Base-by-base conservation (phyloP, 2,329 filamentous ascomycete genomes). In the Arthrobotrys conoides region DNA sequence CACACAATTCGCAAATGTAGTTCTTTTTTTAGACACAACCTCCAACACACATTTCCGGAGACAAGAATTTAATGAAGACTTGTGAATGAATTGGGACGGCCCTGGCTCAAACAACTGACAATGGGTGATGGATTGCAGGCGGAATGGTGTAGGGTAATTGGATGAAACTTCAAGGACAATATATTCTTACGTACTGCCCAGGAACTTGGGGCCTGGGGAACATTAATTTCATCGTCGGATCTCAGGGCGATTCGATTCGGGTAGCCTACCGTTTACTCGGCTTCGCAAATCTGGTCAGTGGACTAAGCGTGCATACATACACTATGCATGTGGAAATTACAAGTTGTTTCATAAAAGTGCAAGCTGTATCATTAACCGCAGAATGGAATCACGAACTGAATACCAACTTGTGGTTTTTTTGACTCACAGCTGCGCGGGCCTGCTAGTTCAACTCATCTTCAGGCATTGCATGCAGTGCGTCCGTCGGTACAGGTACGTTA, bases 351-450 rank as follows among this genome's bases (percentile, higher is more conserved):
- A 41, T 38, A 8, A 41, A 6, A 14, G 57, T 33, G 14, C 57
- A 38, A 38, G 68, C 20, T 65, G 68, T 71, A 46, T 65, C 68
- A 71, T 71, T 71, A 71, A 30, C 68, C 57, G 68, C 68, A 44
- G 30, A 38, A 55, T 33, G 1, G 38, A 41, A 38, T 18, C 16
- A 38, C 14, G 5, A 8, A 33, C 14, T 22, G 18, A 33, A 4
- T 30, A 12, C 49, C 5, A 36, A 57, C 10, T n/a, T 38, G 30
- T 20, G 27, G 22, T 18, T 22, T 36, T 18, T 44, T 41, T 61
- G 57, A 61, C 33, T 61, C 57, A 27, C 36, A n/a, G 57, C n/a
- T n/a, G 24, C 10, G 9, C 16, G 8, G 9, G 41, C 36, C 8
- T 2, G 14, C 2, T 14, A 59, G 18, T 57, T 53, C 24, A 36